Percentiles rank a stretch among this genome's conserved stretches.
These are phyloP conservation scores for Tagetes erecta DNA, from an alignment of 129 eudicot species.

Conservation along the genomic window DNA sequence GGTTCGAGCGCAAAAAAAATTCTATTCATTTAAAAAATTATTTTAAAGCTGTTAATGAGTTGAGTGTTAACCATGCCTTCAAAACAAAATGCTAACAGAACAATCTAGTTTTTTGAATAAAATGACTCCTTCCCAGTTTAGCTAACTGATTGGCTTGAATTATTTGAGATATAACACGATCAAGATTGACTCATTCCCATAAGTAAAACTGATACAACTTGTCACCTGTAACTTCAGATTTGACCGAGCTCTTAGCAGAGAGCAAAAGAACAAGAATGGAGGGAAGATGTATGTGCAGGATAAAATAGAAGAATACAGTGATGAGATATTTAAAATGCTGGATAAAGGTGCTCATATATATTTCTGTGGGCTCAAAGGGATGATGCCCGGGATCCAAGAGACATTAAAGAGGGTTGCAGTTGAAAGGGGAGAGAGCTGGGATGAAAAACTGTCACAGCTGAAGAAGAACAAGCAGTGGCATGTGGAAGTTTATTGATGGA, in stretches of 20 bases:
- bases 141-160: neutral
- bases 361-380: slow-evolving; percentile 97
- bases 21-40: too few species aligned
- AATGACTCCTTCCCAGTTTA: slow-evolving; percentile 1
- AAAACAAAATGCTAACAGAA: neutral
- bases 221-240: slow-evolving; percentile 48
- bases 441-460: slow-evolving; percentile 68
- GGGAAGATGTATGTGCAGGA: slow-evolving; percentile 99
- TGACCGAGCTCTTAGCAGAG: slow-evolving; percentile 90
- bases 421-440: slow-evolving; percentile 95
- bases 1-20: too few species aligned
- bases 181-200: neutral
- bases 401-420: slow-evolving; percentile 90
- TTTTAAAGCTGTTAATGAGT: too few species aligned
- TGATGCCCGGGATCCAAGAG: slow-evolving; percentile 99
- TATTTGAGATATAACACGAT: neutral
- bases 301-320: slow-evolving; percentile 94
- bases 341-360: slow-evolving; percentile 92
- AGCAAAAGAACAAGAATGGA: slow-evolving; percentile 83
- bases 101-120: neutral
- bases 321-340: slow-evolving; percentile 77
- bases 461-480: slow-evolving; percentile 99
- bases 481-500: slow-evolving; percentile 83
- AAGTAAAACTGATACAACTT: neutral
- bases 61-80: too few species aligned